A percentile compares a stretch with the other conserved stretches of the same genome.
Evolutionary conservation across 257 asterid species (phyloP).

Genomic region (Nicotiana undulata): DNA sequence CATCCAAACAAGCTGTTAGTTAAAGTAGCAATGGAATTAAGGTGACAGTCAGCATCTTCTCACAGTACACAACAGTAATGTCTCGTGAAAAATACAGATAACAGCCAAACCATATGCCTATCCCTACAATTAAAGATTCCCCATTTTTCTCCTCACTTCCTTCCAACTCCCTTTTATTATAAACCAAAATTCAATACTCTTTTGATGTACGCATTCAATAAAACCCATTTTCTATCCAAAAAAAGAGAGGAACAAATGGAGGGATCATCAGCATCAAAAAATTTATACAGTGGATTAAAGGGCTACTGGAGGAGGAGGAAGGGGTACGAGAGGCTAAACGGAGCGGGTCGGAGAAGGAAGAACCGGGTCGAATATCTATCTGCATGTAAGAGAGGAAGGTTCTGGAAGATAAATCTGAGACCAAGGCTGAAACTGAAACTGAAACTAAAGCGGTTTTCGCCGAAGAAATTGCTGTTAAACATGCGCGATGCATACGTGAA

Average conservation of each 20-base stretch:
- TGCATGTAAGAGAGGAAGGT: constrained; percentile 22
- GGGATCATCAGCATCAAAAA: background rate
- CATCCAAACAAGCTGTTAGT: too few species aligned
- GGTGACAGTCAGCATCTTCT: background rate
- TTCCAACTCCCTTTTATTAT: background rate
- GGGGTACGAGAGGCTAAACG: constrained; percentile 41
- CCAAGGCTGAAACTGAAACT: constrained; percentile 30
- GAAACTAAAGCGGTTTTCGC: constrained; percentile 45
- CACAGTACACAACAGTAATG: background rate
- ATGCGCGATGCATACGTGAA: constrained; percentile 50
- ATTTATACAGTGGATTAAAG: constrained; percentile 27
- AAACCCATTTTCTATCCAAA: too few species aligned
- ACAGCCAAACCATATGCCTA: background rate
- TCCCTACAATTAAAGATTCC: background rate
- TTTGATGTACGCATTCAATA: background rate
- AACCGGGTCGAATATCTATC: background rate
- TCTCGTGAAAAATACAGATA: background rate
- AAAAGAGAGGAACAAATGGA: constrained; percentile 18
- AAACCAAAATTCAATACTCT: background rate
- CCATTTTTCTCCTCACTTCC: background rate
- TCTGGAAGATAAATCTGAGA: constrained; percentile 33
- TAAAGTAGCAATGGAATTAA: too few species aligned
- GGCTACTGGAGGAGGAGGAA: constrained; percentile 45
- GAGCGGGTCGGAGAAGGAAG: constrained; percentile 15
- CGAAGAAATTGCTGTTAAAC: constrained; percentile 45